Conservation (phyloP, 2,329 filamentous ascomycete species). For the Ophiostoma montium region DNA sequence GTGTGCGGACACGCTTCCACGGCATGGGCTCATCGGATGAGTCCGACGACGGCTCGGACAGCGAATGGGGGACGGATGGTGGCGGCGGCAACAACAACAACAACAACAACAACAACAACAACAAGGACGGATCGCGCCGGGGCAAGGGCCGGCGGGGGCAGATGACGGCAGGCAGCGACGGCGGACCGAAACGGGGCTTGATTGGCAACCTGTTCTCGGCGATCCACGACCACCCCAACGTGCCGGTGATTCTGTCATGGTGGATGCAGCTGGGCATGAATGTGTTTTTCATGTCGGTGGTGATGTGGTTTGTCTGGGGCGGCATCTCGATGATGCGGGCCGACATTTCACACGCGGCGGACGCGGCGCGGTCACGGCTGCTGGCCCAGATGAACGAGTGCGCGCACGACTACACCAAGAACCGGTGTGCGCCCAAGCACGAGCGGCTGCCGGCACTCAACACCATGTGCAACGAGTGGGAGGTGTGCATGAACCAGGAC, state of each 20-base stretch:
- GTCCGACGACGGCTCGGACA: constrained; percentile 18
- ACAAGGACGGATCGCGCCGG: background rate
- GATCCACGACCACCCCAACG: constrained; percentile 42
- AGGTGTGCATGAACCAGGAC: constrained; percentile 75
- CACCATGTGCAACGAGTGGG: constrained; percentile 64
- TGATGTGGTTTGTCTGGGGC: constrained; percentile 53
- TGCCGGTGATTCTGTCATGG: constrained; percentile 43
- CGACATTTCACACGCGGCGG: constrained; percentile 61
- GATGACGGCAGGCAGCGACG: background rate
- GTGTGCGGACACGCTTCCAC: constrained; percentile 31
- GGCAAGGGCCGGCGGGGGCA: background rate
- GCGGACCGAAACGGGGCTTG: constrained; percentile 20
- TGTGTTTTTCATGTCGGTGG: constrained; percentile 38
- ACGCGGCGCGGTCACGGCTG: constrained; percentile 53
- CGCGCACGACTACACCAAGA: constrained; percentile 56
- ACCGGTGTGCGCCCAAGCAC: constrained; percentile 52
- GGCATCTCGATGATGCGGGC: constrained; percentile 55
- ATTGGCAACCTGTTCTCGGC: constrained; percentile 32
- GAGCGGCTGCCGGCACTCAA: constrained; percentile 60
- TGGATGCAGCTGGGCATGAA: constrained; percentile 52
- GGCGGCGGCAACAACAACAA: too few species aligned
- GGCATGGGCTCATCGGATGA: constrained; percentile 38
- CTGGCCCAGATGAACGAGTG: constrained; percentile 63
- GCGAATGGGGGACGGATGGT: constrained; percentile 13
- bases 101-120: too few species aligned